Evolutionary conservation across 768 basidiomycete species (phyloP).

Genomic region (Kwoniella dendrophila): DNA sequence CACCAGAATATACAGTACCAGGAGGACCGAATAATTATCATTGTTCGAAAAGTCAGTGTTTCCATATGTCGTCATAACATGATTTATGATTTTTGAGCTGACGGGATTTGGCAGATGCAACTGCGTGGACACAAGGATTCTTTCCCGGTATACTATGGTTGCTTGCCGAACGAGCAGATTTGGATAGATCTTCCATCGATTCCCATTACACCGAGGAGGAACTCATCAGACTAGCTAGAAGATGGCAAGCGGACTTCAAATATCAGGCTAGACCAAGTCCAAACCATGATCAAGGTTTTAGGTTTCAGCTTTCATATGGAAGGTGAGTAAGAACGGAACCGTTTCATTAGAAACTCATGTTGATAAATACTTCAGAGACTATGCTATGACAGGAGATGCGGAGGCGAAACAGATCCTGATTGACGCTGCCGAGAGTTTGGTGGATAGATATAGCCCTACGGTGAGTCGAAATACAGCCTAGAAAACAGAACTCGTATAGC

Average conservation of each 20-base stretch:
- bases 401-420: conserved; percentile 43
- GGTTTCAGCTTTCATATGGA: conserved; percentile 44
- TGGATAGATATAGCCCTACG: conserved; percentile 36
- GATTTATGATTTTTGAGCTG: background rate
- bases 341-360: too few species aligned
- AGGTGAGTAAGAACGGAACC: conserved; percentile 33
- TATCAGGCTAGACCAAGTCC: conserved; percentile 29
- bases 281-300: conserved; percentile 48
- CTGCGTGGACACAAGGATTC: conserved; percentile 46
- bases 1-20: conserved; percentile 43
- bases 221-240: conserved; percentile 32
- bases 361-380: conserved; percentile 27
- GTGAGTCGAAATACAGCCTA: conserved; percentile 20
- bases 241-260: conserved; percentile 40
- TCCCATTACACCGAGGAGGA: conserved; percentile 28
- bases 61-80: background rate
- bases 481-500: background rate
- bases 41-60: conserved; percentile 35
- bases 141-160: conserved; percentile 47
- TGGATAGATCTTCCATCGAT: conserved; percentile 27
- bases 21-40: conserved; percentile 45
- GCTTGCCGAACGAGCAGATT: conserved; percentile 36
- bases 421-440: conserved; percentile 36
- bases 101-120: conserved; percentile 22
- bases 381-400: conserved; percentile 33